These are phyloP conservation scores for Exserohilum turcica DNA, from an alignment of 2,329 filamentous ascomycete genomes.

Conservation along the genomic window DNA sequence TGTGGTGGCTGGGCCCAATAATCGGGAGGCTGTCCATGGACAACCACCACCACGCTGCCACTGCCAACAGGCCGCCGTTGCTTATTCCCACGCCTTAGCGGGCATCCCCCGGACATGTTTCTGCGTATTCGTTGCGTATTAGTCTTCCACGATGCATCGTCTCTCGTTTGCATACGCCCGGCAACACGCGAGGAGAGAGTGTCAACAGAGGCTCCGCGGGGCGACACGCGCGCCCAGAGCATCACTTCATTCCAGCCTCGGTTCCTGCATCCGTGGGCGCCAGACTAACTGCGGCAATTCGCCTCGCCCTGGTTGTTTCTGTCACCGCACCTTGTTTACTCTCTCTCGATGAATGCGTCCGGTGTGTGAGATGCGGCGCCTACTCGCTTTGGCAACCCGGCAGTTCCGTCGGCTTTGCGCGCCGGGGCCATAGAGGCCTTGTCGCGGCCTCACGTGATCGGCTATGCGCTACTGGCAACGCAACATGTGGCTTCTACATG, in stretches of 20 bases:
- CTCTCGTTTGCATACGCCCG: background rate
- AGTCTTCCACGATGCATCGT: background rate
- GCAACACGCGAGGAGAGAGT: background rate
- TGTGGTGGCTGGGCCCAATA: constrained; percentile 38
- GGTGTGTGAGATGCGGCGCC: background rate
- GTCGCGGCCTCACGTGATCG: constrained; percentile 15
- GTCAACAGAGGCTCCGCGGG: constrained; percentile 7
- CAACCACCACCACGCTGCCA: constrained; percentile 16
- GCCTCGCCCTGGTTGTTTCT: background rate
- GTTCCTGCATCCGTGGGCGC: background rate
- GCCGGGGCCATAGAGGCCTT: constrained; percentile 8
- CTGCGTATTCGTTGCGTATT: background rate
- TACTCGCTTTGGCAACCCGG: background rate
- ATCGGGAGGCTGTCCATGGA: constrained; percentile 29
- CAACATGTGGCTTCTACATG: background rate
- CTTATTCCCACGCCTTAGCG: background rate
- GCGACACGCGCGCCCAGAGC: constrained; percentile 2
- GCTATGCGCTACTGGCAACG: background rate
- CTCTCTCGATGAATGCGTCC: background rate
- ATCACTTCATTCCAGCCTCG: constrained; percentile 2
- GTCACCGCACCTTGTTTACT: background rate
- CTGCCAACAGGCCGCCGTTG: background rate
- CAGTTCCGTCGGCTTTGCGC: constrained; percentile 1
- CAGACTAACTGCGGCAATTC: background rate
- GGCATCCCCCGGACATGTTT: background rate